These are phyloP conservation scores for Tolypocladium nubicola DNA, from an alignment of 2,329 filamentous ascomycete species.

Conservation along the genomic window DNA sequence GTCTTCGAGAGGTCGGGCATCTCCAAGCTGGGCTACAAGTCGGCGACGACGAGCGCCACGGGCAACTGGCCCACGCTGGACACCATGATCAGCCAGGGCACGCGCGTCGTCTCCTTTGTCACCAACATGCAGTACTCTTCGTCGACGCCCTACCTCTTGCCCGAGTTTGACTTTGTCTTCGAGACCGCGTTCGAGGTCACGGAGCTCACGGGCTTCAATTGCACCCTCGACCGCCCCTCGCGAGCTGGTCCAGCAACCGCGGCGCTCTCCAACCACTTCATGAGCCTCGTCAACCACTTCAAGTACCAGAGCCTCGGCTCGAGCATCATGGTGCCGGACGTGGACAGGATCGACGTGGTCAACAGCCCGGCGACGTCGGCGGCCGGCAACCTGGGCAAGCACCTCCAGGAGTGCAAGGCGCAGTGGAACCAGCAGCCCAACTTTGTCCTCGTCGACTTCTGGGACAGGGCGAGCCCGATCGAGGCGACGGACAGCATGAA, in stretches of 20 bases:
- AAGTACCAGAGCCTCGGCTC: constrained; percentile 47
- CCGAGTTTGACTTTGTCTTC: constrained; percentile 58
- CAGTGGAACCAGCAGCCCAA: constrained; percentile 56
- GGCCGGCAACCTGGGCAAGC: constrained; percentile 42
- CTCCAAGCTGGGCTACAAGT: constrained; percentile 48
- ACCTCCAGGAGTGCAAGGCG: constrained; percentile 40
- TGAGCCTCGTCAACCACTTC: constrained; percentile 77
- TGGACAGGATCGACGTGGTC: constrained; percentile 48
- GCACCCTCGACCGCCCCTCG: constrained; percentile 56
- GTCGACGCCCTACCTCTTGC: constrained; percentile 45
- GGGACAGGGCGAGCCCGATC: constrained; percentile 60
- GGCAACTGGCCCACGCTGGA: constrained; percentile 61
- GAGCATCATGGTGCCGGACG: constrained; percentile 50
- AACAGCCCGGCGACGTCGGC: constrained; percentile 49
- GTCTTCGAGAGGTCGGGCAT: constrained; percentile 50
- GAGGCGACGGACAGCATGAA: constrained; percentile 61
- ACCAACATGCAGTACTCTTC: constrained; percentile 37
- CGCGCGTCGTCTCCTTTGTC: constrained; percentile 59
- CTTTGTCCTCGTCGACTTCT: constrained; percentile 74
- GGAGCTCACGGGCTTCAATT: constrained; percentile 56
- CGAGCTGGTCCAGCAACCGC: constrained; percentile 33
- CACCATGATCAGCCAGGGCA: constrained; percentile 52
- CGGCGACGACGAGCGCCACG: constrained; percentile 30
- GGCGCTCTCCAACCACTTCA: constrained; percentile 46
- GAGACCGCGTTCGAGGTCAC: constrained; percentile 62